phyloP scores from a whole-genome alignment of 306 rosid genomes.

The Pterocarpus santalinus region DNA sequence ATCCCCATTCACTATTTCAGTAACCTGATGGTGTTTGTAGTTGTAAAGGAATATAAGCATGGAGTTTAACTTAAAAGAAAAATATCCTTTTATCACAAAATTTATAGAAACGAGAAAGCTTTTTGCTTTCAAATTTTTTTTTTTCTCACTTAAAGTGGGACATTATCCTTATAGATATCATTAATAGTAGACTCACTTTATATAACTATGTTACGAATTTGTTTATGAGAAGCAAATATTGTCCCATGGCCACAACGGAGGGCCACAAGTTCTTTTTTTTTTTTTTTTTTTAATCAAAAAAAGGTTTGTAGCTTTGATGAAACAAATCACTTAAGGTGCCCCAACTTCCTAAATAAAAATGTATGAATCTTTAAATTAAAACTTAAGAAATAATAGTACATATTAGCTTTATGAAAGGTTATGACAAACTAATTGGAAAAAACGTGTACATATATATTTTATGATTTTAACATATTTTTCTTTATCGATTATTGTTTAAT shows the following conservation, averaged over 20 bases:
- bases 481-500: too few relatives aligned
- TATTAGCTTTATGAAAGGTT: too few relatives aligned
- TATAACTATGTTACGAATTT: neutral
- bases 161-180: neutral
- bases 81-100: neutral
- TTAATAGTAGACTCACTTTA: neutral
- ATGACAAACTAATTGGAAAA: too few relatives aligned
- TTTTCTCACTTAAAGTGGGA: neutral
- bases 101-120: too few relatives aligned
- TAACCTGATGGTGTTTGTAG: constrained; percentile 3
- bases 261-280: neutral
- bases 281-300: neutral
- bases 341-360: constrained; percentile 7
- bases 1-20: constrained; percentile 40
- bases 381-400: too few relatives aligned
- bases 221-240: neutral
- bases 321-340: constrained; percentile 8
- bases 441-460: too few relatives aligned
- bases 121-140: too few relatives aligned
- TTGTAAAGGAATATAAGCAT: constrained; percentile 13
- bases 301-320: neutral
- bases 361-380: too few relatives aligned
- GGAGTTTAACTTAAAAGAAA: constrained; percentile 6
- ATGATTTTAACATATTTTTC: too few relatives aligned
- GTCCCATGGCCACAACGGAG: neutral